Evolutionary conservation across 257 asterid species (phyloP), one percentile per base, ranked within the genome.

Genomic region (Jaltomata sinuosa): DNA sequence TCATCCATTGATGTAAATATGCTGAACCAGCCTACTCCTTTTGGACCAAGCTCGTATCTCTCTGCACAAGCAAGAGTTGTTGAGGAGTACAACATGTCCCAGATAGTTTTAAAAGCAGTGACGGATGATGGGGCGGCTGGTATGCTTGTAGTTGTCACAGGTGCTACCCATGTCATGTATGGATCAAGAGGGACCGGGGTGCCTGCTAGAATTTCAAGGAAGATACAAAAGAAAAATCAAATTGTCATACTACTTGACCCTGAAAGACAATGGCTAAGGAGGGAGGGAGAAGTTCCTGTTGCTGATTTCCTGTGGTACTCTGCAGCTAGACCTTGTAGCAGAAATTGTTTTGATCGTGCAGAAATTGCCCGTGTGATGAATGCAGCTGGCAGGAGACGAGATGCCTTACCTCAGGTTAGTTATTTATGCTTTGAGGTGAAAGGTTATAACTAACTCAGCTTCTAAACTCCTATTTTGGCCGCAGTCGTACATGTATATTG

Each of bases 301-400:
- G 98, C 99, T 83, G 98, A 96, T 92, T 93, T 94, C 84, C 91
- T 96, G 91, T 96, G 99, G 99, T 96, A 96, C 85, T 96, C 99
- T 64, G 98, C 91, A 19, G 99, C 98, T 62, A 90, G 94, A 84
- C 97, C 97, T 68, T 96, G 99, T 93, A 96, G 88, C 85, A 88
- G 98, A 86, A 96, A 96, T 85, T 96, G 99, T 89, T 94, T 93
- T 84, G 99, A 96, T 84, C 98, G 99, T 85, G 99, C 97, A 87
- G 99, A 96, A 86, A 94, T 96, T 86, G 98, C 99, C 59, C 88
- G 99, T 83, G 98, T 96, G 64, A 94, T 96, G 99, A 94, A 94
- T 92, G 99, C 98, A 31, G 98, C 99, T 36, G 99, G 99, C 52
- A 91, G 94, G 88, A 92, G 74, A 85, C 94, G 98, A 88, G 99